Base-by-base conservation (phyloP, 2,329 filamentous ascomycete genomes). In the Botrytis tulipae region DNA sequence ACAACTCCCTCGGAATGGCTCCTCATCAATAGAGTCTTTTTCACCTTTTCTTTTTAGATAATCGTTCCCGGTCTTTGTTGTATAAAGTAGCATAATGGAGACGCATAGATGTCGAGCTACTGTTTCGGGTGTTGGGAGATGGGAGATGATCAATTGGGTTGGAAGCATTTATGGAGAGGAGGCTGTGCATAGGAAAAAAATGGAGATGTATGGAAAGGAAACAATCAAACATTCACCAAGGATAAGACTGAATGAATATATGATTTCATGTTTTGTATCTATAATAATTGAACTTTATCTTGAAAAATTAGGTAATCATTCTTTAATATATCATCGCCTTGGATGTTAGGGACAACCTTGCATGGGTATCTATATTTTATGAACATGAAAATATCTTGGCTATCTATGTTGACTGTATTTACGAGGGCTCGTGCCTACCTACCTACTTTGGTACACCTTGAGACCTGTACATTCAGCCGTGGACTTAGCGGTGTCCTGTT, bases 1-100 rank as follows among this genome's bases (percentile, higher is more conserved):
- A 89, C 81, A 86, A 85, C 79, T 83, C 84, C 4, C 79, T 89
- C 46, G 86, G 86, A 20, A 84, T 89, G 80, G 87, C 87, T 65
- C 78, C 80, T 60, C 80, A 82, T 74, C 77, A 80, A 66, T 70
- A 73, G 35, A 70, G 51, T 48, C 25, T 9, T 29, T 29, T 65
- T 65, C 54, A 44, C 32, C 57, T 25, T 62, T 63, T 42, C 44
- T 32, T 51, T 54, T 40, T 70, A 68, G 37, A 67, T 70, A 29
- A 54, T 68, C 16, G 37, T 54, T 54, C 35, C 9, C 35, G 65
- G 35, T 29, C 54, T 40, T 29, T 40, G 8, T 68, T 68, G 46
- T 20, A 35, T 22, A 22, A 44, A 18, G 32, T 68, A 68, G 65
- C 65, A 54, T 68, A 68, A 68, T 68, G 54, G 65, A 68, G 46